Conservation (phyloP, 768 basidiomycete species). For the Russula dissimulans region DNA sequence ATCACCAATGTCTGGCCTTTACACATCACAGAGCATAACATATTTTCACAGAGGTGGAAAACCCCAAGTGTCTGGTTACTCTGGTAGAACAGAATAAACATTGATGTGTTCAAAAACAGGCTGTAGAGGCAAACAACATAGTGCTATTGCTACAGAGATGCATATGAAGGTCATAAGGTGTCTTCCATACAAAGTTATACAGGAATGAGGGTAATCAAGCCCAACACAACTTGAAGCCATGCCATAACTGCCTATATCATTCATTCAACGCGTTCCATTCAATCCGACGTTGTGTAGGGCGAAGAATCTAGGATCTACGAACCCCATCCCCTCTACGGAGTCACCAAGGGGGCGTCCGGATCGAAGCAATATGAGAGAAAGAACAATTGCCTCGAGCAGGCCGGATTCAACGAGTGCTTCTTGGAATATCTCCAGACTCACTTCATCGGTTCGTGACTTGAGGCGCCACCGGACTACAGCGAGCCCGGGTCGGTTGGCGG, state of each 20-base stretch:
- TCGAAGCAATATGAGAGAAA: conserved; percentile 1
- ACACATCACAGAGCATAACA: no score
- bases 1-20: no score
- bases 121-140: background rate
- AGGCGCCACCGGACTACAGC: conserved; percentile 10
- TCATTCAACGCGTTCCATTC: background rate
- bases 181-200: background rate
- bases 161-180: background rate
- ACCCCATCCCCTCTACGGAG: background rate
- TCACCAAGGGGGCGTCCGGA: conserved; percentile 9
- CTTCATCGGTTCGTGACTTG: background rate
- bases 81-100: no score
- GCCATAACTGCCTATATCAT: background rate
- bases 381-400: conserved; percentile 9
- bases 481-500: conserved; percentile 8
- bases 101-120: background rate
- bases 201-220: background rate
- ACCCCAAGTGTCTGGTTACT: no score
- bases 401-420: conserved; percentile 4
- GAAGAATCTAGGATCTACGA: background rate
- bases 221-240: background rate
- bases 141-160: background rate
- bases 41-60: no score
- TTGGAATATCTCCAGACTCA: conserved; percentile 8
- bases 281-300: background rate